A percentile compares a stretch with the other conserved stretches of the same genome.
phyloP scores from a whole-genome alignment of 1,284 basidiomycete genomes.

The Ceratobasidium sp. region DNA sequence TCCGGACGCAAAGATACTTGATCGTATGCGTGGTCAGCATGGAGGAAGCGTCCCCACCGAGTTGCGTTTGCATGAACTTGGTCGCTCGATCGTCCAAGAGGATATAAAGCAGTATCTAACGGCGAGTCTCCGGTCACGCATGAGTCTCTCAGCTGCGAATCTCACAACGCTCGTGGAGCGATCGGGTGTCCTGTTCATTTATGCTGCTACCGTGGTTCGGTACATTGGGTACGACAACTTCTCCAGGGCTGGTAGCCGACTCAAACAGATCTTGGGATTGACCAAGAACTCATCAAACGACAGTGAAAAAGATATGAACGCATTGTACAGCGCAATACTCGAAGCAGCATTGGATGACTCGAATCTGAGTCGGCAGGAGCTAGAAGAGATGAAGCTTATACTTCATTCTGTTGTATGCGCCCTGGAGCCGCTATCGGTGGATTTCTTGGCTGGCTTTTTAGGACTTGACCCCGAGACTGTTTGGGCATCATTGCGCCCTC shows the following conservation, averaged over 20 bases:
- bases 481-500: not conserved
- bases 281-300: not conserved
- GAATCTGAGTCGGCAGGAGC: not conserved
- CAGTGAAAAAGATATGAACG: not conserved
- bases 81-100: not conserved
- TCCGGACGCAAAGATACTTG: not conserved
- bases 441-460: not conserved
- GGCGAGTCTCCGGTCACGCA: not conserved
- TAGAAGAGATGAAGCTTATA: too few relatives aligned
- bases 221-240: conserved; percentile 1
- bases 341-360: not conserved
- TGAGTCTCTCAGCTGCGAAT: not conserved
- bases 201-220: not conserved
- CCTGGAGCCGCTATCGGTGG: conserved; percentile 1
- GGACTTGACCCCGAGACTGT: not conserved
- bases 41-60: not conserved
- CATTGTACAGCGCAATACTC: conserved; percentile 3
- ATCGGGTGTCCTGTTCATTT: too few relatives aligned
- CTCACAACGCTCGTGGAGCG: not conserved
- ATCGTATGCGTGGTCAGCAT: too few relatives aligned
- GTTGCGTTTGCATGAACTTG: conserved; percentile 3
- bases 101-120: conserved; percentile 16
- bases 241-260: not conserved
- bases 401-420: conserved; percentile 4
- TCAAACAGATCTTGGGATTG: not conserved